Percentiles rank a stretch among this genome's conserved stretches.
These are phyloP conservation scores for Eudorina sp. DNA, from an alignment of 139 green algal genomes.

Conservation along the genomic window DNA sequence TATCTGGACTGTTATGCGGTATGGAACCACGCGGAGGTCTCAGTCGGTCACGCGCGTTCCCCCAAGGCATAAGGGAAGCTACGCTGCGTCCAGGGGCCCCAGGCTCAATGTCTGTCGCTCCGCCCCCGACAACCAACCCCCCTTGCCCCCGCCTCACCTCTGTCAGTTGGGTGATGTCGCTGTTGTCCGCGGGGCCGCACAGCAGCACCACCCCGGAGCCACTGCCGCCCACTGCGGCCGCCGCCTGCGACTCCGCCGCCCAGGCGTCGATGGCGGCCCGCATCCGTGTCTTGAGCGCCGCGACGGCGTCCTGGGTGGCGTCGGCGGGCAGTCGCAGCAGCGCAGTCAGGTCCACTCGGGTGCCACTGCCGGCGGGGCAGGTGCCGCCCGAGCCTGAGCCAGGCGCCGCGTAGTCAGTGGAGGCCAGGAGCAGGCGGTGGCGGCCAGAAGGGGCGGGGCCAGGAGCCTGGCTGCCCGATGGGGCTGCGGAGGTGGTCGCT, in stretches of 20 bases:
- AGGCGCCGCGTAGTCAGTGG: too few species aligned
- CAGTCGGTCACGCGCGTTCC: too few species aligned
- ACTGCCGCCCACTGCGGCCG: too few species aligned
- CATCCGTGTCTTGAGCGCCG: neutral
- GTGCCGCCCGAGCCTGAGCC: neutral
- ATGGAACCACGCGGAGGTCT: too few species aligned
- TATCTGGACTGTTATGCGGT: too few species aligned
- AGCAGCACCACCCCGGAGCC: neutral
- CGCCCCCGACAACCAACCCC: neutral
- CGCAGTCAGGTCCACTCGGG: neutral
- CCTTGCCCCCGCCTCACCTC: too few species aligned
- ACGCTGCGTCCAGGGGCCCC: too few species aligned
- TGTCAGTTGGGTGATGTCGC: neutral
- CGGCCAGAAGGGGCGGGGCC: too few species aligned
- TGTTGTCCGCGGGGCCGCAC: neutral
- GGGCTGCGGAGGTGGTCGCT: neutral
- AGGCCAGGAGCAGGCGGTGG: neutral
- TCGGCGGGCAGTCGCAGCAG: neutral
- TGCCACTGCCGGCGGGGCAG: neutral
- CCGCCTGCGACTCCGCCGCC: conserved; percentile 3
- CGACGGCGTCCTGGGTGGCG: neutral
- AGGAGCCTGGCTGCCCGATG: neutral
- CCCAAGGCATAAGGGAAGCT: too few species aligned
- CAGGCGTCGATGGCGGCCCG: neutral
- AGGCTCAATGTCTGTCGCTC: neutral